Evolutionary conservation across 306 rosid species (phyloP), one percentile per base, ranked within the genome.

Genomic region (Spatholobus suberectus): DNA sequence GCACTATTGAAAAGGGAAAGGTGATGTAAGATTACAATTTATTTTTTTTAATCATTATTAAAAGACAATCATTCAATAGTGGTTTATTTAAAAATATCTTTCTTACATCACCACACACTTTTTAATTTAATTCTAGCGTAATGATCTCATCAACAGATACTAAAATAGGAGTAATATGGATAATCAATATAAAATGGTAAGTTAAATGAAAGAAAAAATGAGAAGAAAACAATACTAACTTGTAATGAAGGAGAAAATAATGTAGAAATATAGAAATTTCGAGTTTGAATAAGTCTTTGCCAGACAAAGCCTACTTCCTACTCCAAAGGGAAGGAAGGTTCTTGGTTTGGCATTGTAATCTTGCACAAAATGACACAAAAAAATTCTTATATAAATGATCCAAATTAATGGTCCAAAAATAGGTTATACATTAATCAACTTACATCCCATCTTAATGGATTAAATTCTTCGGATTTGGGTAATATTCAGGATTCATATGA

Each of bases 361-460:
- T 37, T 69, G 11, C 35, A 23, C 18, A 12, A 4, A 41, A 21
- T 55, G 24, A 20, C 62, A 21, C 29, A 8, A 69, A 6, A 21
- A 4, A 29, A 0, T 18, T 18, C n/a, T 8, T n/a, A 3, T 12
- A 5, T 20, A 69, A 11, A 0, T 0, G 1, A 21, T 7, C n/a
- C n/a, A 24, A 67, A 67, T n/a, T n/a, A 17, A n/a, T 26, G 1
- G 2, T 10, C 5, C 23, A 9, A 59, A 58, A 58, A 9, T 21
- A 23, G 8, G 2, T 24, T 59, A 51, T 51, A 43, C 18, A 17
- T 3, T 47, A 2, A 15, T 47, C 0, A n/a, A 67, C 89, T 82
- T 78, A 85, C 90, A 68, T 85, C 85, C 90, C 90, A 87, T 87
- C 86, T 87, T 8, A 86, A 89, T 54, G 92, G 90, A 51, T 87